Conservation (phyloP, 306 rosid species). For the Fragaria iinumae region DNA sequence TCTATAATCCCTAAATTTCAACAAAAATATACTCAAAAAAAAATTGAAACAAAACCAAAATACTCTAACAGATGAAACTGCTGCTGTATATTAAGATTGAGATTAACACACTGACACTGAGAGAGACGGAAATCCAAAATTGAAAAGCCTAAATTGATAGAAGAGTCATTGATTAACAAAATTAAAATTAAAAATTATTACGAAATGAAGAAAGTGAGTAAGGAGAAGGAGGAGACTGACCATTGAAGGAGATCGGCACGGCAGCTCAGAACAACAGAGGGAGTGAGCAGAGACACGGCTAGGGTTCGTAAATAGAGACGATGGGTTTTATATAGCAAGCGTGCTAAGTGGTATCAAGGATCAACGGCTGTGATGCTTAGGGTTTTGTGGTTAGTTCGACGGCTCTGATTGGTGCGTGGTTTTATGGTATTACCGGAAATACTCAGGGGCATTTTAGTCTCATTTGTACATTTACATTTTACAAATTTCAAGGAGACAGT, state of each 20-base stretch:
- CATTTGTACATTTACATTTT: no score
- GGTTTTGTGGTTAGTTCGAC: not conserved
- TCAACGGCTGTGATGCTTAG: slow-evolving; percentile 5
- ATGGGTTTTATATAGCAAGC: not conserved
- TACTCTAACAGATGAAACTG: not conserved
- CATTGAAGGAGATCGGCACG: slow-evolving; percentile 9
- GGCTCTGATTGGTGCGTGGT: not conserved
- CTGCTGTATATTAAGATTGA: not conserved
- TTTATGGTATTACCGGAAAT: not conserved
- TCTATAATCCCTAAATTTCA: not conserved
- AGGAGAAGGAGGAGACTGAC: not conserved
- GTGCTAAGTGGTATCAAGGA: not conserved
- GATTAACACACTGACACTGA: not conserved
- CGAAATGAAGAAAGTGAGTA: not conserved
- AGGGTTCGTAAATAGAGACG: not conserved
- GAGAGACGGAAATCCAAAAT: not conserved
- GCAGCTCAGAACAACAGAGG: no score
- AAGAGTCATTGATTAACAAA: not conserved
- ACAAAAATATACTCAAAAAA: no score
- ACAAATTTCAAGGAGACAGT: no score
- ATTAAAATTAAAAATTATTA: not conserved
- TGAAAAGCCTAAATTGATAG: not conserved
- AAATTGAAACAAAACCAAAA: not conserved
- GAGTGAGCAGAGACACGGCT: slow-evolving; percentile 6
- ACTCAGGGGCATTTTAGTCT: not conserved